Base-by-base conservation (phyloP, 2,329 filamentous ascomycete genomes). In the Thelonectria blattea region DNA sequence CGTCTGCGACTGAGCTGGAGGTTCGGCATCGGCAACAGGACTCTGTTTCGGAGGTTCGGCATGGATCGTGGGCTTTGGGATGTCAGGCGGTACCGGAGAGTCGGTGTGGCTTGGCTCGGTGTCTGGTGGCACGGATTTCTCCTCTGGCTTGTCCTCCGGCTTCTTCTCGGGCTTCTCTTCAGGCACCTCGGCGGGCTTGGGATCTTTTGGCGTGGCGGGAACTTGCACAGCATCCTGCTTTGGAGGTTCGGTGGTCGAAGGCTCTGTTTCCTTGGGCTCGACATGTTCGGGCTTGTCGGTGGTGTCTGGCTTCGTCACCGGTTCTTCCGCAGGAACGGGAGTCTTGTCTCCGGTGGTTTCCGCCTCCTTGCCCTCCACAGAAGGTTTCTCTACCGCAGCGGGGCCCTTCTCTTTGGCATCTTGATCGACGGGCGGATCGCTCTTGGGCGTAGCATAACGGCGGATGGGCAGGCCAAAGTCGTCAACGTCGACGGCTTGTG, bases 391-490 rank as follows among this genome's bases (percentile, higher is more conserved):
- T 22, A 43, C 18, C 32, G 20, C 45, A 32, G 61, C 15, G 34
- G 22, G 27, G 22, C 42, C 41, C 22, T 63, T 63, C 15, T 58
- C 61, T 41, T 64, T 45, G 32, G 53, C 46, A 11, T 60, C 18
- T 17, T 63, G 41, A n/a, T 71, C 30, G 63, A 48, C 55, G 46
- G 66, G 56, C 52, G 59, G 46, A 39, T 67, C 60, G 52, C 56
- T 62, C 42, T 68, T 65, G 27, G 77, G 74, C 55, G 72, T 76
- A 68, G 74, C 68, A 69, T 74, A 81, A 68, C 81, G 84, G 72
- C 80, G 81, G 63, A 89, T 83, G 17, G 88, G 88, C 64, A 92
- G 77, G 52, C 89, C 89, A 73, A 91, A 92, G 66, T 92, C 89
- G 73, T 92, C 89, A 60, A 87, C 77, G 69, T 89, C 85, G 17